Percentiles rank a stretch among this genome's conserved stretches.
Evolutionary conservation across 768 basidiomycete genomes (phyloP).

Genomic region (Suillus placidus): DNA sequence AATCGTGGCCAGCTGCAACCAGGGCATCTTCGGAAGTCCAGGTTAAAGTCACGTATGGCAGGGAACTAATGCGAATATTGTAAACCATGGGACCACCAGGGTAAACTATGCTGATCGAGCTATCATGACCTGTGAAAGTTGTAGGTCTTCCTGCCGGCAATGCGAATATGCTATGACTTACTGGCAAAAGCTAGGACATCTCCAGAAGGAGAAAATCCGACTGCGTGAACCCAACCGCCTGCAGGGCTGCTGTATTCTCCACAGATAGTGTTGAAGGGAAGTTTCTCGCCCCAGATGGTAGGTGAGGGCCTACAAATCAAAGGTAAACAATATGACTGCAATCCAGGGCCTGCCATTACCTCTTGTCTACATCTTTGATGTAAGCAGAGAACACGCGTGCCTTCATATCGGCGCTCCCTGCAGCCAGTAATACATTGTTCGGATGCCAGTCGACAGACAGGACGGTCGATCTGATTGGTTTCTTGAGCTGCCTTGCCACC

Average conservation of each 20-base stretch:
- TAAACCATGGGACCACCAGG: slow-evolving; percentile 75
- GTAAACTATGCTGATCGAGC: slow-evolving; percentile 90
- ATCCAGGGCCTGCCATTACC: slow-evolving; percentile 46
- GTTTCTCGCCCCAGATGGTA: slow-evolving; percentile 95
- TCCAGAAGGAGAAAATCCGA: slow-evolving; percentile 97
- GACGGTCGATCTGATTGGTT: slow-evolving; percentile 95
- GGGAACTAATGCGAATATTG: slow-evolving; percentile 71
- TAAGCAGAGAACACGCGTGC: slow-evolving; percentile 97
- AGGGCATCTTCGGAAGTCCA: slow-evolving; percentile 85
- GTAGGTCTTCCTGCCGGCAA: slow-evolving; percentile 3
- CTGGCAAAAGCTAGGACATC: slow-evolving; percentile 91
- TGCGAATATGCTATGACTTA: slow-evolving; percentile 44
- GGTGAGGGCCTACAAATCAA: slow-evolving; percentile 67
- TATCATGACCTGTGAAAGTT: slow-evolving; percentile 81
- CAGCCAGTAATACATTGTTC: slow-evolving; percentile 95
- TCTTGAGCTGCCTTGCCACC: slow-evolving; percentile 96
- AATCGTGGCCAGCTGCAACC: slow-evolving; percentile 96
- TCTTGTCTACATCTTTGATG: slow-evolving; percentile 97
- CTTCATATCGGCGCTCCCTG: slow-evolving; percentile 98
- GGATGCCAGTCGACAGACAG: slow-evolving; percentile 97
- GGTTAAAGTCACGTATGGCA: slow-evolving; percentile 83
- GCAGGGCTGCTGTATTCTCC: slow-evolving; percentile 88
- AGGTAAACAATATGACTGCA: slow-evolving; percentile 9
- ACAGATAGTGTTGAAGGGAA: slow-evolving; percentile 97
- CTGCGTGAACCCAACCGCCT: slow-evolving; percentile 97